Conservation (phyloP, 2,329 filamentous ascomycete species). For the Penicillium paneum region DNA sequence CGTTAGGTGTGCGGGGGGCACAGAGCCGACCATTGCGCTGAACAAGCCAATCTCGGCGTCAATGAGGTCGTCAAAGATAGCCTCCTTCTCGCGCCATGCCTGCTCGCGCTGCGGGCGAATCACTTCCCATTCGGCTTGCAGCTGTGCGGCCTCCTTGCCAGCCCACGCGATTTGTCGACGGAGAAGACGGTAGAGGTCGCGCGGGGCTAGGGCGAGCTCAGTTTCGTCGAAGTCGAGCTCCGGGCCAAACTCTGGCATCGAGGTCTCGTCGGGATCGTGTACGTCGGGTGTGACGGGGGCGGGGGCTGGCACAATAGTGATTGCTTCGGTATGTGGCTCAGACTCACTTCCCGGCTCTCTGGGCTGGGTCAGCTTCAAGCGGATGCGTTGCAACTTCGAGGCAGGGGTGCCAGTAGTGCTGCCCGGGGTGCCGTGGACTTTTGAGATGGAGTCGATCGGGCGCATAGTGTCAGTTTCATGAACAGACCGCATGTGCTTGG, state of each 20-base stretch:
- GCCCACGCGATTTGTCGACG: conserved; percentile 50
- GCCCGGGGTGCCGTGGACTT: conserved; percentile 31
- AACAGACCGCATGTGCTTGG: conserved; percentile 98
- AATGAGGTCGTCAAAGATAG: conserved; percentile 44
- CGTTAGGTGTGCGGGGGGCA: conserved; percentile 8
- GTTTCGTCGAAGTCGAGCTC: conserved; percentile 45
- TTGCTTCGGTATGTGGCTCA: conserved; percentile 20
- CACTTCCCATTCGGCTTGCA: conserved; percentile 42
- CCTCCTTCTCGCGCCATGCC: conserved; percentile 44
- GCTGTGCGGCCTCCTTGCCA: conserved; percentile 40
- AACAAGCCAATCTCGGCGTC: conserved; percentile 42
- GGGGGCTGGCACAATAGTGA: conserved; percentile 17
- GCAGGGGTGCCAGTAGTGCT: conserved; percentile 25
- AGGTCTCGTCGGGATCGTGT: conserved; percentile 34
- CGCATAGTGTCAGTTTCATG: conserved; percentile 93
- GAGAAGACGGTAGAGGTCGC: conserved; percentile 45
- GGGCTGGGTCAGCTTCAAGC: conserved; percentile 40
- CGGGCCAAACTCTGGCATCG: conserved; percentile 38
- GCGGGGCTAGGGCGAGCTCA: conserved; percentile 42
- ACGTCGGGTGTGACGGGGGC: conserved; percentile 28
- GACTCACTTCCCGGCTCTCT: conserved; percentile 27
- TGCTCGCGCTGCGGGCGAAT: conserved; percentile 38
- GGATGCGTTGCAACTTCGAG: conserved; percentile 41
- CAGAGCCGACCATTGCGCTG: conserved; percentile 24
- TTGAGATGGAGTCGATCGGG: conserved; percentile 53